Percentiles rank a stretch among this genome's conserved stretches.
These are phyloP conservation scores for Populus simonii DNA, from an alignment of 345 rosid species.

Conservation along the genomic window DNA sequence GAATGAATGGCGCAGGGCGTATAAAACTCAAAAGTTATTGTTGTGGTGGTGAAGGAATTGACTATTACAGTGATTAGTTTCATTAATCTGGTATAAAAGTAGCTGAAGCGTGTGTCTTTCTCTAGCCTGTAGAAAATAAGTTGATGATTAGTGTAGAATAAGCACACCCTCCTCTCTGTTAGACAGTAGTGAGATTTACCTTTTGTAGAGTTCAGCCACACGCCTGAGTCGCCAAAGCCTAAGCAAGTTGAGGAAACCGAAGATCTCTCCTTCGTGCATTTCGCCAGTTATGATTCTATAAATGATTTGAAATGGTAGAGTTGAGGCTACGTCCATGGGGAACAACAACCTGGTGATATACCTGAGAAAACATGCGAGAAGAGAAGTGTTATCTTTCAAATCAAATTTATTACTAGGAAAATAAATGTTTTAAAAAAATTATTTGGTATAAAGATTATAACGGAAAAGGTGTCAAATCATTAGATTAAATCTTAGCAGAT, in stretches of 20 bases:
- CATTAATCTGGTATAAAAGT: slow-evolving; percentile 56
- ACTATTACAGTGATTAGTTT: slow-evolving; percentile 68
- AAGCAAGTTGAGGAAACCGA: slow-evolving; percentile 75
- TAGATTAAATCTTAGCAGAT: too few species aligned
- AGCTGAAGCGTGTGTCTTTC: slow-evolving; percentile 74
- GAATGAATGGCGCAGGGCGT: not conserved
- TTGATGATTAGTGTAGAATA: not conserved
- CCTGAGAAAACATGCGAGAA: slow-evolving; percentile 28
- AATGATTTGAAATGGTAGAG: slow-evolving; percentile 60
- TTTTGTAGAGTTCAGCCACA: slow-evolving; percentile 65
- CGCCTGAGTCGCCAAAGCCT: slow-evolving; percentile 92
- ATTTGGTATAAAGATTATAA: not conserved
- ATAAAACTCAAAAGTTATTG: not conserved
- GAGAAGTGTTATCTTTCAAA: not conserved
- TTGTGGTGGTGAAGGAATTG: not conserved
- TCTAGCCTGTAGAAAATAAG: slow-evolving; percentile 53
- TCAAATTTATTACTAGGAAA: not conserved
- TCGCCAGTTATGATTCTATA: slow-evolving; percentile 46
- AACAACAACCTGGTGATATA: slow-evolving; percentile 57
- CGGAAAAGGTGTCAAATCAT: too few species aligned
- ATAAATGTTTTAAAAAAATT: too few species aligned
- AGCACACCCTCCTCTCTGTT: not conserved
- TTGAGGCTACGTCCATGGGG: slow-evolving; percentile 84
- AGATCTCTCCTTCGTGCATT: slow-evolving; percentile 34
- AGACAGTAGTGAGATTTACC: slow-evolving; percentile 32